Conservation (phyloP, 345 rosid genomes). For the Linum trigynum region DNA sequence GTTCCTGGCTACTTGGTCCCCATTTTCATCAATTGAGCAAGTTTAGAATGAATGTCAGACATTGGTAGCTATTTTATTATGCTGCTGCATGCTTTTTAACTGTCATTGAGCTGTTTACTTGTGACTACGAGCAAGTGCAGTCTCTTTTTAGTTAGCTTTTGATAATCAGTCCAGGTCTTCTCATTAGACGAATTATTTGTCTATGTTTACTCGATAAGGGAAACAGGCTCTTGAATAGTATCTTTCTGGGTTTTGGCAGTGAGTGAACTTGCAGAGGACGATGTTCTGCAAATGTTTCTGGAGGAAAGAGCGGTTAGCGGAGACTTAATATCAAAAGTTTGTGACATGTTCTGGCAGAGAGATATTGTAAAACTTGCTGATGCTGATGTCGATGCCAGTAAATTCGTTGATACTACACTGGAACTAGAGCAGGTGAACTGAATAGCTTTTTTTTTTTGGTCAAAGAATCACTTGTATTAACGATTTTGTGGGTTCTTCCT, state of each 20-base stretch:
- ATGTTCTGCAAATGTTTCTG: conserved; percentile 59
- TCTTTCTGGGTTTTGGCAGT: conserved; percentile 20
- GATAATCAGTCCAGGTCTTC: neutral
- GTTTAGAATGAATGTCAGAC: neutral
- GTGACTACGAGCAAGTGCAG: neutral
- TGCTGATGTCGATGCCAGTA: conserved; percentile 22
- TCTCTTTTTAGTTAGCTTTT: neutral
- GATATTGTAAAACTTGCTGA: conserved; percentile 36
- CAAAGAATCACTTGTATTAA: neutral
- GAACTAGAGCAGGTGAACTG: conserved; percentile 27
- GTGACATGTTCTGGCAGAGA: conserved; percentile 60
- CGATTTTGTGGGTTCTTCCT: neutral
- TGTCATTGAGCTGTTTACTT: neutral
- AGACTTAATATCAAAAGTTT: conserved; percentile 69
- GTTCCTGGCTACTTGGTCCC: neutral
- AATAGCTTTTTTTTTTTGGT: too few species aligned
- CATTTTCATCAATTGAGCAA: neutral
- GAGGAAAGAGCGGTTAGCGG: conserved; percentile 72
- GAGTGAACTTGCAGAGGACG: conserved; percentile 53
- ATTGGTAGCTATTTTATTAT: neutral
- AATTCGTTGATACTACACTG: conserved; percentile 14
- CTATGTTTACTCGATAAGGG: neutral
- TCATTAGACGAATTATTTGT: neutral
- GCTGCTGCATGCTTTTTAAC: too few species aligned
- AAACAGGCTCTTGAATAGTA: neutral